Evolutionary conservation across 371 early-diverging fungal species (phyloP), one percentile per base, ranked within the genome.

Genomic region (Batrachochytrium dendrobatidis): DNA sequence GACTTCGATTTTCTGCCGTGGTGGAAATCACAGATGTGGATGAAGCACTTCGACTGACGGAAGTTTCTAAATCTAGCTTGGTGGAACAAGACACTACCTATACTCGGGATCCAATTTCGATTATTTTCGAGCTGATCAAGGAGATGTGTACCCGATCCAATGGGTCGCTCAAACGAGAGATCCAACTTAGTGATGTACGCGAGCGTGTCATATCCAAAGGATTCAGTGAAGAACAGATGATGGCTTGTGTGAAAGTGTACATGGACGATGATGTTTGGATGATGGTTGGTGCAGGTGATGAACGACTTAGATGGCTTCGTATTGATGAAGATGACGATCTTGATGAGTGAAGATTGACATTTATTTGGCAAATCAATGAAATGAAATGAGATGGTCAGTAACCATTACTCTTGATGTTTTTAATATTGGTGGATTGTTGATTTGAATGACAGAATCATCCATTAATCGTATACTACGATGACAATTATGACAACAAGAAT

Each of bases 11-110:
- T 54, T 80, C 88, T 8, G 84, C 86, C 30, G 68, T 66, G n/a
- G 94, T 97, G 2, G 79, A 80, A 22, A 75, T 83, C 26, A 77
- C 63, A 17, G 98, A 99, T 77, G 94, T 98, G 22, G 89, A 94
- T 57, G 99, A 99, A 71, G 96, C 96, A 0, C 69, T 95, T 61
- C 81, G 97, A 22, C 71, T 99, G 58, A 83, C 98, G 64, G 91
- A 95, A 69, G 88, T 88, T 30, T 86, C 86, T 59, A 92, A 90
- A 64, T 66, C 73, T 32, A 73, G 76, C 22, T 58, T 76, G 56
- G 59, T 45, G 60, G 61, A 66, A 55, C 60, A 63, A 39, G 55
- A 60, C 24, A 55, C 53, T 15, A 34, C 3, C 58, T 17, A 57
- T 56, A 0, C 24, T 34, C 8, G 35, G 57, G 80, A 79, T 49